phyloP scores from a whole-genome alignment of 1,284 basidiomycete genomes.

The Cutaneotrichosporon cavernicola region DNA sequence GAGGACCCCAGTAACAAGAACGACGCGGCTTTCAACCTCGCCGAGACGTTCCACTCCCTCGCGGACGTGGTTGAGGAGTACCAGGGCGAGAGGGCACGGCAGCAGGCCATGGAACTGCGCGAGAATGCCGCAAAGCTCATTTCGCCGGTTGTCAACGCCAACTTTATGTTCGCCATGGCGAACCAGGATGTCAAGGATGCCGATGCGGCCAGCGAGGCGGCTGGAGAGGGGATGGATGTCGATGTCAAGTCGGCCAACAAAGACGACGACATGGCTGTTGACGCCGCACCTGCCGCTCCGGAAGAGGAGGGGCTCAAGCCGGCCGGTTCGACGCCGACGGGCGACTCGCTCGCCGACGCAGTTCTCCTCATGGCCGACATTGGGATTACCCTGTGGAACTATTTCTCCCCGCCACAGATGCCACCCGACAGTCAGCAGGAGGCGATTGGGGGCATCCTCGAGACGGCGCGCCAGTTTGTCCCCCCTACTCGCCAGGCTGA shows the following conservation, averaged over 20 bases:
- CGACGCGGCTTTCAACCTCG: conserved; percentile 51
- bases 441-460: conserved; percentile 35
- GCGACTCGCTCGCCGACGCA: conserved; percentile 45
- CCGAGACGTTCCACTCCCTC: conserved; percentile 36
- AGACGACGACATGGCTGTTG: conserved; percentile 12
- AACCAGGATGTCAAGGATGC: conserved; percentile 15
- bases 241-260: conserved; percentile 15
- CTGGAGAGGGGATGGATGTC: conserved; percentile 16
- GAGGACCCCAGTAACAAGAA: conserved; percentile 34
- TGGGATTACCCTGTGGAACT: conserved; percentile 42
- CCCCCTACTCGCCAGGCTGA: conserved; percentile 42
- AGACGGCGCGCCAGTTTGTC: conserved; percentile 29
- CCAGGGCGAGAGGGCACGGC: conserved; percentile 3
- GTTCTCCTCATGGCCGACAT: conserved; percentile 39
- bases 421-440: conserved; percentile 40
- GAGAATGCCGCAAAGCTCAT: conserved; percentile 38
- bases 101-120: conserved; percentile 26
- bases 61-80: conserved; percentile 50
- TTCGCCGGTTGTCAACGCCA: conserved; percentile 39
- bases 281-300: conserved; percentile 54
- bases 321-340: conserved; percentile 39
- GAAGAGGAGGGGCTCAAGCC: conserved; percentile 33
- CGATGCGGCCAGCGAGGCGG: conserved; percentile 14
- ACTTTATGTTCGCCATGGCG: conserved; percentile 32
- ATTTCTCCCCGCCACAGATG: conserved; percentile 28